Base-by-base conservation (phyloP, 441 rosid genomes). In the Euphorbia schlechtendalii region DNA sequence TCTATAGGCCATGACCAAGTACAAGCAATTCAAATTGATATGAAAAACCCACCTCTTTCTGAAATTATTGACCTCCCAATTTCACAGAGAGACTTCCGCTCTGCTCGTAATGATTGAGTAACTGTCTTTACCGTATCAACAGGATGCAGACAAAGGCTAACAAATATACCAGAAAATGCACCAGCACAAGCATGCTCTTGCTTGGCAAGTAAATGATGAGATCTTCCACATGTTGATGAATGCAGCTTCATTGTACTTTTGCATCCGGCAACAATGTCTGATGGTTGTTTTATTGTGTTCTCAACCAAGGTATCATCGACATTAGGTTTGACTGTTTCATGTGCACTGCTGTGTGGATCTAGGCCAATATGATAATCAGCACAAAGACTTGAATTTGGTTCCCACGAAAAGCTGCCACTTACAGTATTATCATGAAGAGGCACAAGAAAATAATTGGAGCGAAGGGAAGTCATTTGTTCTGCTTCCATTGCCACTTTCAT, bases 81-180 rank as follows among this genome's bases (percentile, higher is more conserved):
- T 65, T 64, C 40, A 67, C 65, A 81, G 25, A 86, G 59, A 49
- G 98, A 83, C 84, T 81, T 88, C 81, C 90, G 79, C 68, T 78
- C 88, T 14, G 76, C 81, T 55, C 17, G 80, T 69, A 90, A 83
- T 73, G 96, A 85, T 74, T 92, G 96, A 73, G 78, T 67, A 66
- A 81, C 84, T 64, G 98, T 92, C 81, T 91, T 91, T 55, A 89
- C 68, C 27, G 96, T 92, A 76, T 92, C 96, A 38, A 92, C 83
- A 61, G 96, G 98, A 75, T 92, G 96, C 64, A 92, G 85, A 79
- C 94, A 92, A 60, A 92, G 84, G 81, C 96, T 92, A 63, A 89
- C 92, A 66, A 81, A 83, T 67, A 81, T 68, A 65, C 96, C 96
- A 58, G 96, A 87, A 64, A 86, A 81, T 41, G 96, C 96, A 71